These are phyloP conservation scores for Salix koriyanagi DNA, from an alignment of 345 rosid genomes.

Conservation along the genomic window DNA sequence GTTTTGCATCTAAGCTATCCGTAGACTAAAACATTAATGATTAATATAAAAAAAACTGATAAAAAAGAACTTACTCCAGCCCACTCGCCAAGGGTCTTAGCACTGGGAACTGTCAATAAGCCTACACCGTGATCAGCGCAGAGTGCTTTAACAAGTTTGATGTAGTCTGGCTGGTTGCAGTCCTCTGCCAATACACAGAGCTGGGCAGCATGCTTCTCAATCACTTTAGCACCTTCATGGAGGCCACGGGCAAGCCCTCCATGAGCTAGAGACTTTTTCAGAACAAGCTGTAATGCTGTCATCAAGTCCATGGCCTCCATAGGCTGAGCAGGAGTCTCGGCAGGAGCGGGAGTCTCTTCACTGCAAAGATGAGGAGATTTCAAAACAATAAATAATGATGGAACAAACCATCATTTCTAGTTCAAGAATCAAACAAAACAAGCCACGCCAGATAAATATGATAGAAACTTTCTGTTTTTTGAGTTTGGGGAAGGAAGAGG, in stretches of 20 bases:
- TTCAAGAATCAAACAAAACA: not conserved
- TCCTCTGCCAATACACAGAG: slow-evolving; percentile 81
- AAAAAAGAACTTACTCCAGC: slow-evolving; percentile 63
- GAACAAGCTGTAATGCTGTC: slow-evolving; percentile 26
- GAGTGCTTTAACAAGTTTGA: slow-evolving; percentile 74
- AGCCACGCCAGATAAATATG: not conserved
- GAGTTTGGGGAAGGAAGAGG: not conserved
- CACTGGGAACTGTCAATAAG: slow-evolving; percentile 68
- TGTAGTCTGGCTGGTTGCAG: slow-evolving; percentile 80
- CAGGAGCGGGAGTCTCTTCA: slow-evolving; percentile 16
- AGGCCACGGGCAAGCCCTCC: slow-evolving; percentile 68
- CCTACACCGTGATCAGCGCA: slow-evolving; percentile 68
- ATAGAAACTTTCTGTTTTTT: not conserved
- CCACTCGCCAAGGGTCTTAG: slow-evolving; percentile 91
- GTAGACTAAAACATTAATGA: not conserved
- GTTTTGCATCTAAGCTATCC: not conserved
- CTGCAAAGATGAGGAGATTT: slow-evolving; percentile 4
- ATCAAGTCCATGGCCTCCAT: slow-evolving; percentile 29
- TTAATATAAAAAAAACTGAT: not conserved
- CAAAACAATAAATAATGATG: not conserved
- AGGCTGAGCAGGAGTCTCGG: not conserved
- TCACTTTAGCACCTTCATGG: slow-evolving; percentile 69
- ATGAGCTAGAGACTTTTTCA: slow-evolving; percentile 22
- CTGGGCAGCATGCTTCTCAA: slow-evolving; percentile 73
- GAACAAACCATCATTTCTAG: not conserved